A percentile compares a stretch with the other conserved stretches of the same genome.
Conservation (phyloP, 805 yeast genomes). For the Tetrapisispora namnaoensis region DNA sequence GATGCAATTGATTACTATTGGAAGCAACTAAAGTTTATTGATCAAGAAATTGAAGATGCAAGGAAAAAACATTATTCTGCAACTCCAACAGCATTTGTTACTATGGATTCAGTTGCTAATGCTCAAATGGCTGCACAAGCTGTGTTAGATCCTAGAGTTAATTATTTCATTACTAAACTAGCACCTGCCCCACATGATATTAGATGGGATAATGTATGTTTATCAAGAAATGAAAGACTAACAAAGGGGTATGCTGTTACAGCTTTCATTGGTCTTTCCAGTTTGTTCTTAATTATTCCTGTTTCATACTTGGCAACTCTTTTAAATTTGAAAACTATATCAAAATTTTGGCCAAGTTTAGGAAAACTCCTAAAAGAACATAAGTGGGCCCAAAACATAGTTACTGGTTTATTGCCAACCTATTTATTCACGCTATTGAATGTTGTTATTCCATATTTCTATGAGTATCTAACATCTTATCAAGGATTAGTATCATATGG, state of each 20-base stretch:
- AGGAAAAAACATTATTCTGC: conserved; percentile 64
- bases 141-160: conserved; percentile 80
- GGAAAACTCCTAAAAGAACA: conserved; percentile 57
- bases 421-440: conserved; percentile 81
- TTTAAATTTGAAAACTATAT: conserved; percentile 66
- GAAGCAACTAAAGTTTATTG: conserved; percentile 56
- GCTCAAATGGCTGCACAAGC: conserved; percentile 98
- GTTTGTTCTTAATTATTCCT: conserved; percentile 70
- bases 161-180: conserved; percentile 65
- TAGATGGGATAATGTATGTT: conserved; percentile 82
- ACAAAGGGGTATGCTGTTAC: conserved; percentile 38
- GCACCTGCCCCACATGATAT: conserved; percentile 98
- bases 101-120: conserved; percentile 89
- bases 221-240: conserved; percentile 64
- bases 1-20: conserved; percentile 79
- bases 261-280: conserved; percentile 36
- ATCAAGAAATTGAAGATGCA: conserved; percentile 56
- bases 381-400: conserved; percentile 65
- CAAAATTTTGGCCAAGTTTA: conserved; percentile 71
- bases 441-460: conserved; percentile 72
- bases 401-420: conserved; percentile 86
- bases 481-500: conserved; percentile 91
- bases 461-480: conserved; percentile 67
- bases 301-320: conserved; percentile 79
- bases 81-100: conserved; percentile 85